Evolutionary conservation across 1,139 yeast species (phyloP).

Genomic region (Arxiozyma telluris): DNA sequence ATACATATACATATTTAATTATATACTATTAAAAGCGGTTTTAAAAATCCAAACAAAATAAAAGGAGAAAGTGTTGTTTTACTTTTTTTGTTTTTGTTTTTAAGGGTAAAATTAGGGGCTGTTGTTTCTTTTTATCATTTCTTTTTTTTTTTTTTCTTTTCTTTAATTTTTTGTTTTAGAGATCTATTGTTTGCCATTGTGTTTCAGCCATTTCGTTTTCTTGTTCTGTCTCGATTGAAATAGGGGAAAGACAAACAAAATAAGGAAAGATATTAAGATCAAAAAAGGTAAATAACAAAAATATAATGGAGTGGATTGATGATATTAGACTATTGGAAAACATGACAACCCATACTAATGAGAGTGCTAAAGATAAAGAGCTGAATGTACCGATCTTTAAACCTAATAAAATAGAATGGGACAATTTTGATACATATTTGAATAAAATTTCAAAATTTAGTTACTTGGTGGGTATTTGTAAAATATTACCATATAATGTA

Average conservation of each 20-base stretch:
- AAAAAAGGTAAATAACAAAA: neutral
- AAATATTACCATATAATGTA: neutral
- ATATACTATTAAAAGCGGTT: no score
- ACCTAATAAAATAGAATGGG: neutral
- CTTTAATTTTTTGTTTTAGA: no score
- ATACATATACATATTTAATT: neutral
- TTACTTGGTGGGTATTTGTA: neutral
- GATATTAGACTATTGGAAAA: neutral
- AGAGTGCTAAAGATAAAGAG: no score
- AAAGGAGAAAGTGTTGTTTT: no score
- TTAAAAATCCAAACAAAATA: neutral
- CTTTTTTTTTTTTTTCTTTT: no score
- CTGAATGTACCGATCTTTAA: neutral
- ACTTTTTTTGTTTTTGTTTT: no score
- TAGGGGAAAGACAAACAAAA: neutral
- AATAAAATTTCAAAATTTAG: neutral
- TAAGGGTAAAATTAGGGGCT: neutral
- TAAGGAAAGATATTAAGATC: no score
- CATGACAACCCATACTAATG: neutral
- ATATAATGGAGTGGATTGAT: neutral
- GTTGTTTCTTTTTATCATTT: neutral
- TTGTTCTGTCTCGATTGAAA: neutral
- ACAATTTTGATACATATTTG: neutral
- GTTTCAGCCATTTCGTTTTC: neutral
- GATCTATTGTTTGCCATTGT: no score